Base-by-base conservation (phyloP, 2,329 filamentous ascomycete species). In the Cordyceps militaris region DNA sequence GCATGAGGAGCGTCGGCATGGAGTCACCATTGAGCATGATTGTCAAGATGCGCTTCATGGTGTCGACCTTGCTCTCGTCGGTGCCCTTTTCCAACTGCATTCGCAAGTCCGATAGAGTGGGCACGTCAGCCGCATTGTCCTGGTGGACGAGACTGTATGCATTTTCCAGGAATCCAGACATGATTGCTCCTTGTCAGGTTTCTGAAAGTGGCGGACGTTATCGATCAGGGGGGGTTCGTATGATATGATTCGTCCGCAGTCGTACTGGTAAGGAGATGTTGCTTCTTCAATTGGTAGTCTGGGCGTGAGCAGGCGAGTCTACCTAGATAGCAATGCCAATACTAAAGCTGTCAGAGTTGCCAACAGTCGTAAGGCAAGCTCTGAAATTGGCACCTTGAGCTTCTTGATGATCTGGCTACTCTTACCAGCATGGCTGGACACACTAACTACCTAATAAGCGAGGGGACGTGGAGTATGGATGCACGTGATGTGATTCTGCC, bases 11-110 rank as follows among this genome's bases (percentile, higher is more conserved):
- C 65, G 91, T 87, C 26, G 92, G 88, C 87, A 99, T 94, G 42
- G 94, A 87, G 70, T 99, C 93, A 65, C 94, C 94, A 73, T 97
- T 97, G 69, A 99, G 84, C 94, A 99, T 97, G 70, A 97, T 85
- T 62, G 90, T 96, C 70, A 97, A 78, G 72, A 99, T 91, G 77
- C 86, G 88, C 85, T 94, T 95, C 91, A 95, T 95, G 60, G 91
- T 96, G 65, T 96, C 91, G 72, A 93, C 81, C 80, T 97, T 97
- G 69, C 83, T 86, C 74, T 96, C 91, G 73, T 96, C 92, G 61
- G 83, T 93, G 66, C 91, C 91, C 79, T 96, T 96, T 77, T 97
- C 92, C 66, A 97, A 80, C 79, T 95, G 89, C 67, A 86, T 91
- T 75, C 91, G 91, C 75, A 99, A 82, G 73, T 99, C 94, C 70